Conservation (phyloP, 1,284 basidiomycete species). For the Fereydounia khargensis region DNA sequence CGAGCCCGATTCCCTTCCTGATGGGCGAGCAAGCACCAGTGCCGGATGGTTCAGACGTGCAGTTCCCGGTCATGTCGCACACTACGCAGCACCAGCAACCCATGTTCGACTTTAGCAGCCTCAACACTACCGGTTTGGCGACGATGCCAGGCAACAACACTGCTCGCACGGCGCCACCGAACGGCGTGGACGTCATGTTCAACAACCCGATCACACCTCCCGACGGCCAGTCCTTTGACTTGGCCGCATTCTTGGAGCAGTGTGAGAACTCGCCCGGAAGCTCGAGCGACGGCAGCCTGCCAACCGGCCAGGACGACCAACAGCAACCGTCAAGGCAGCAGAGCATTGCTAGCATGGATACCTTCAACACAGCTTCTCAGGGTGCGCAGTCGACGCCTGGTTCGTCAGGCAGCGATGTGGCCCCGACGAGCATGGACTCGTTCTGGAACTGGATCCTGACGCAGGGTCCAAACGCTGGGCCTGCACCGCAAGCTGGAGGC, state of each 20-base stretch:
- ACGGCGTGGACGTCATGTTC: slow-evolving; percentile 27
- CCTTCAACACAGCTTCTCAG: slow-evolving; percentile 5
- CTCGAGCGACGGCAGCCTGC: slow-evolving; percentile 21
- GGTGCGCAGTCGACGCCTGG: no score
- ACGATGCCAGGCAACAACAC: slow-evolving; percentile 11
- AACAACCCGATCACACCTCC: slow-evolving; percentile 30
- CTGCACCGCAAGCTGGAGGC: no score
- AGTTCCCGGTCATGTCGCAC: slow-evolving; percentile 28
- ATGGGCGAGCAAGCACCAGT: neutral
- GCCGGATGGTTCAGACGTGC: slow-evolving; percentile 9
- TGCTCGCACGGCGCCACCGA: slow-evolving; percentile 27
- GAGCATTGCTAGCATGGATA: no score
- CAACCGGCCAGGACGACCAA: slow-evolving; percentile 21
- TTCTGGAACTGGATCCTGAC: slow-evolving; percentile 50
- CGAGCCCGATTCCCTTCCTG: slow-evolving; percentile 3
- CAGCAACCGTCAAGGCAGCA: no score
- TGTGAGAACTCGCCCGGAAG: slow-evolving; percentile 34
- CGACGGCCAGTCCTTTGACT: slow-evolving; percentile 33
- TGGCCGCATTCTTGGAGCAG: slow-evolving; percentile 37
- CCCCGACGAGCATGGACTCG: slow-evolving; percentile 31
- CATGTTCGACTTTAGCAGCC: slow-evolving; percentile 8
- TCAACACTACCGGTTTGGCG: neutral
- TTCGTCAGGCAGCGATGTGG: no score
- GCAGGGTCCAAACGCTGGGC: slow-evolving; percentile 34
- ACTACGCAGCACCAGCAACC: slow-evolving; percentile 13